A percentile compares a stretch with the other conserved stretches of the same genome.
Evolutionary conservation across 2,329 filamentous ascomycete species (phyloP).

Genomic region (Zopfia rhizophila): DNA sequence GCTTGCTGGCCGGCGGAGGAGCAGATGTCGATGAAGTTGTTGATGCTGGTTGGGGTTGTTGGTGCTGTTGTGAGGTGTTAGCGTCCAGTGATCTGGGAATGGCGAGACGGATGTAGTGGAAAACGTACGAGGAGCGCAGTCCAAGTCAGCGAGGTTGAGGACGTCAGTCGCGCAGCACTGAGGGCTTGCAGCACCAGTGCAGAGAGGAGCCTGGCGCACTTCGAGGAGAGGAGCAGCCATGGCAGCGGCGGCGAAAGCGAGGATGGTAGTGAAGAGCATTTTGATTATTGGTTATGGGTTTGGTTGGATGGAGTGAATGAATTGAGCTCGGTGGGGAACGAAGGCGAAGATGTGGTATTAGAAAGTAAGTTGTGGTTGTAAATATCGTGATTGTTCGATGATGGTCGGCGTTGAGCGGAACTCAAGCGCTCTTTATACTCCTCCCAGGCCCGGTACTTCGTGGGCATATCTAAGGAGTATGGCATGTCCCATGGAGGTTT

Average conservation of each 20-base stretch:
- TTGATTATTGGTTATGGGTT: constrained; percentile 28
- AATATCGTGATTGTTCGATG: constrained; percentile 37
- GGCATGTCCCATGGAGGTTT: constrained; percentile 1
- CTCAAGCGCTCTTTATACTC: constrained; percentile 44
- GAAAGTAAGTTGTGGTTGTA: constrained; percentile 21
- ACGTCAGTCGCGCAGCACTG: constrained; percentile 73
- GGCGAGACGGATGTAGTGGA: neutral
- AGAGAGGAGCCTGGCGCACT: constrained; percentile 47
- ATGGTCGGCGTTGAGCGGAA: constrained; percentile 29
- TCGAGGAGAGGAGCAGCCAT: constrained; percentile 44
- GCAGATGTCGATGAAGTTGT: constrained; percentile 60
- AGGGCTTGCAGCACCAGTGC: constrained; percentile 46
- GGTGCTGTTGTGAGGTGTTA: constrained; percentile 42
- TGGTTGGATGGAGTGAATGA: constrained; percentile 17
- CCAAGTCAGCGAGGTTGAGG: constrained; percentile 65
- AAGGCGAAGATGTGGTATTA: constrained; percentile 19
- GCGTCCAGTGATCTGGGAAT: neutral
- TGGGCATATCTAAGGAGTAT: constrained; percentile 16
- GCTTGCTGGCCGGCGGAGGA: constrained; percentile 63
- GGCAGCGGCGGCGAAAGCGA: constrained; percentile 42
- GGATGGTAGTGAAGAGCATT: constrained; percentile 48
- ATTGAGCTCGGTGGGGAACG: too few relatives aligned
- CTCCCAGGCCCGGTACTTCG: constrained; percentile 8
- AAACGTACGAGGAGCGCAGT: constrained; percentile 66
- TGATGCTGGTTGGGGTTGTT: constrained; percentile 50